Evolutionary conservation across 495 filamentous ascomycete species (phyloP), one percentile per base, ranked within the genome.

Genomic region (Pseudevernia furfuracea): DNA sequence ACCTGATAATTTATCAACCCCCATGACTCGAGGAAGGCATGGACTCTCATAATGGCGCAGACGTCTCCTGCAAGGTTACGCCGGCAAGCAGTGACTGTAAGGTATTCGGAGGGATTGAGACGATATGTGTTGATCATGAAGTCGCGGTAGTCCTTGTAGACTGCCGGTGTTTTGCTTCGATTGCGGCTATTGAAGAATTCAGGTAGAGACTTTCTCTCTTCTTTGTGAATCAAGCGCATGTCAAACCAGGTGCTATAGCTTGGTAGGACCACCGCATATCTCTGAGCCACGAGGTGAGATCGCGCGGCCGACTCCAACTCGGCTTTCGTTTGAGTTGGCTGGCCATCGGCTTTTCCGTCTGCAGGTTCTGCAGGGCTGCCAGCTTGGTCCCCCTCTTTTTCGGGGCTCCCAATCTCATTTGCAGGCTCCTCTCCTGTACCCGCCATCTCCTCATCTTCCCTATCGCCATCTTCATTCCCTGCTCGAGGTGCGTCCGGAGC

Each of bases 91-190:
- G 94, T 98, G 61, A 98, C 91, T 21, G 95, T 98, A 48, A 98
- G 81, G 71, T 98, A 98, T 75, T 98, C 94, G 34, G 90, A 82
- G 4, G 94, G 94, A 73, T 97, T 97, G 58, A 98, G 77, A 28
- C 94, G 85, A 75, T 98, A 98, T 23, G 94, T 96, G 74, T 97
- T 97, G 75, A 98, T 93, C 94, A 98, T 98, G 75, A 98, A 98
- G 71, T 97, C 93, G 65, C 94, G 87, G 75, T 97, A 97, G 72
- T 98, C 94, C 76, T 97, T 97, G 76, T 97, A 98, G 21, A 96
- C 89, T n/a, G 91, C 87, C 7, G 89, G 86, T 1, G 94, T 98
- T 79, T 98, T 98, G 83, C 93, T 97, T 71, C 94, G 89, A 74
- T 98, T 98, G 48, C 95, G 84, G 74, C 85, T 91, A 77, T 97